Base-by-base conservation (phyloP, 164 flowering plant genomes). In the Sedum album region DNA sequence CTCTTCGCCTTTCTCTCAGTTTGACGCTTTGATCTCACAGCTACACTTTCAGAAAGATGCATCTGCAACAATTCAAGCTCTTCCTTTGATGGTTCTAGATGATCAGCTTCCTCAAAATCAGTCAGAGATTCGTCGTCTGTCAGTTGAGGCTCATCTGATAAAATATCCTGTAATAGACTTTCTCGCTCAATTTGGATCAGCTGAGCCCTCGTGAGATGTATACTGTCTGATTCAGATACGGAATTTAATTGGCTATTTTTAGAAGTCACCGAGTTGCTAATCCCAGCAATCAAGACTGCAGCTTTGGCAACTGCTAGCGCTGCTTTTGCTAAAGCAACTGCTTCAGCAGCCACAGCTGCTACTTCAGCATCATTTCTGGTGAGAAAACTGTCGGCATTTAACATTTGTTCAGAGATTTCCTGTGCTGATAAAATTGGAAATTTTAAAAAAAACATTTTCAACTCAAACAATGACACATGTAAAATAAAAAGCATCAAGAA, bases 341-440 rank as follows among this genome's bases (percentile, higher is more conserved):
- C 96, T 79, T 91, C 96, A 44, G 91, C 89, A 65, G 97, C 90
- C 33, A 92, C 93, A n/a, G 93, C 96, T 61, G 88, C 87, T 69
- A 89, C 79, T 28, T 79, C 78, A 64, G 95, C 91, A 69, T 91
- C 95, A 72, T 88, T 88, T 72, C 86, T 75, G 2, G 79, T 78
- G 65, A 86, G 7, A 35, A n/a, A n/a, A n/a, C n/a, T n/a, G n/a
- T n/a, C n/a, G 7, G 76, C 65, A 13, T 82, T 78, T 66, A 86
- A 80, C 57, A 77, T 72, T 69, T 81, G 73, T 67, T 68, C 75
- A 76, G 79, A 73, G 68, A 73, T 81, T 68, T 67, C 80, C 94
- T 89, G 85, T 64, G 39, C 25, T 65, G 60, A 15, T 62, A 71
- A 60, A 57, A 3, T 66, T 31, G 31, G 41, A 25, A 11, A 42